A percentile compares a stretch with the other conserved stretches of the same genome.
Evolutionary conservation across 106 monocot genomes (phyloP).

Genomic region (Xerophyta viscosa): DNA sequence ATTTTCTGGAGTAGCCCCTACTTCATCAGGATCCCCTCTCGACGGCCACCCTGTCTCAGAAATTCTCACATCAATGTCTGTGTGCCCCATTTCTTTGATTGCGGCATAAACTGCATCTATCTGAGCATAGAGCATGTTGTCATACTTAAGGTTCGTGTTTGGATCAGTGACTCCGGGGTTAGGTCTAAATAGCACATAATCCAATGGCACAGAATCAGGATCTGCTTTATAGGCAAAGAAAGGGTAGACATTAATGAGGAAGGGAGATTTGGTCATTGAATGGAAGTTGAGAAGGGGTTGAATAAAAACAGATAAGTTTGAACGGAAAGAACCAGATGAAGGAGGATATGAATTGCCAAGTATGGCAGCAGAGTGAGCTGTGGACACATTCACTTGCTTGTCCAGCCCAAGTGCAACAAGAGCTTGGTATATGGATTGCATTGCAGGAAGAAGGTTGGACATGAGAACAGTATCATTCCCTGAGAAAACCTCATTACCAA

Average conservation of each 20-base stretch:
- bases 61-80: conserved; percentile 58
- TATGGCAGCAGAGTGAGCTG: conserved; percentile 63
- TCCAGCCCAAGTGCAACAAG: conserved; percentile 54
- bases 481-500: conserved; percentile 77
- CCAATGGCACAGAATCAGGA: conserved; percentile 45
- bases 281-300: conserved; percentile 71
- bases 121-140: conserved; percentile 93
- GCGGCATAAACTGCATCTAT: conserved; percentile 74
- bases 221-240: conserved; percentile 75
- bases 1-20: conserved; percentile 62
- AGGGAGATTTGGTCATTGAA: conserved; percentile 60
- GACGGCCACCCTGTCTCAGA: conserved; percentile 98
- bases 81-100: conserved; percentile 50
- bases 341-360: conserved; percentile 66
- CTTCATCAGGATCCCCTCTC: conserved; percentile 62
- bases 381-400: conserved; percentile 70
- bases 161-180: conserved; percentile 61
- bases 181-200: conserved; percentile 65
- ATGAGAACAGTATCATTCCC: conserved; percentile 57
- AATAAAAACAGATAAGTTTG: conserved; percentile 33
- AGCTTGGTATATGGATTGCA: conserved; percentile 64
- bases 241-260: conserved; percentile 81
- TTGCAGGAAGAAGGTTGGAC: conserved; percentile 63
- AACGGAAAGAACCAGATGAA: conserved; percentile 62
- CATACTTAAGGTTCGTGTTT: conserved; percentile 54